Evolutionary conservation across 495 filamentous ascomycete species (phyloP).

Genomic region (Xylaria grammica): DNA sequence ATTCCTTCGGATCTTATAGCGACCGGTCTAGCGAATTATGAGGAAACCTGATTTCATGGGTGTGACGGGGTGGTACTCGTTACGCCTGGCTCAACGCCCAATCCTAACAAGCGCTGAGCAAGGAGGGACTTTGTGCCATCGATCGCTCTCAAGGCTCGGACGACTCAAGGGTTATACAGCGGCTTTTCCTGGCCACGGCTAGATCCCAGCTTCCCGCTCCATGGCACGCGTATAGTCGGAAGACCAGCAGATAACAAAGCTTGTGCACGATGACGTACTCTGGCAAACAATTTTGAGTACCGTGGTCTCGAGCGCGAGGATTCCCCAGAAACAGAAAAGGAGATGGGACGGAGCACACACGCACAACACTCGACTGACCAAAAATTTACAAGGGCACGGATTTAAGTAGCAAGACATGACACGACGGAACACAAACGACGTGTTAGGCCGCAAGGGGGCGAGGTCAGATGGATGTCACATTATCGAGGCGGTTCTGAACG

Average conservation of each 20-base stretch:
- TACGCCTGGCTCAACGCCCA: not conserved
- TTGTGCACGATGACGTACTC: not conserved
- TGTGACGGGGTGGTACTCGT: no score
- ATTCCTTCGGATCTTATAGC: not conserved
- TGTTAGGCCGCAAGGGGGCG: slow-evolving; percentile 7
- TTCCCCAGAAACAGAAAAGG: not conserved
- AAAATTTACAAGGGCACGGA: not conserved
- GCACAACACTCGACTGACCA: not conserved
- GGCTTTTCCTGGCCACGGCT: not conserved
- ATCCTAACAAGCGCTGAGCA: not conserved
- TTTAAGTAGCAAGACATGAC: slow-evolving; percentile 2
- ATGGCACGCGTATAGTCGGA: not conserved
- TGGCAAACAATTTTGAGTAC: not conserved
- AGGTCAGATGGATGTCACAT: not conserved
- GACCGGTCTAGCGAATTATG: not conserved
- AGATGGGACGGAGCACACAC: not conserved
- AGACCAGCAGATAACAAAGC: not conserved
- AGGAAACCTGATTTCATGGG: not conserved
- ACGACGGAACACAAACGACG: not conserved
- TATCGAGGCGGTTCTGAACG: not conserved
- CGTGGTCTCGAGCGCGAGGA: not conserved
- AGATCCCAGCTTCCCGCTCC: not conserved
- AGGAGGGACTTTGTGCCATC: not conserved
- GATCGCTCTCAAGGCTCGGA: not conserved
- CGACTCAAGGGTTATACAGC: not conserved